These are phyloP conservation scores for Penicillium crystallinum DNA, from an alignment of 495 filamentous ascomycete genomes.

Conservation along the genomic window DNA sequence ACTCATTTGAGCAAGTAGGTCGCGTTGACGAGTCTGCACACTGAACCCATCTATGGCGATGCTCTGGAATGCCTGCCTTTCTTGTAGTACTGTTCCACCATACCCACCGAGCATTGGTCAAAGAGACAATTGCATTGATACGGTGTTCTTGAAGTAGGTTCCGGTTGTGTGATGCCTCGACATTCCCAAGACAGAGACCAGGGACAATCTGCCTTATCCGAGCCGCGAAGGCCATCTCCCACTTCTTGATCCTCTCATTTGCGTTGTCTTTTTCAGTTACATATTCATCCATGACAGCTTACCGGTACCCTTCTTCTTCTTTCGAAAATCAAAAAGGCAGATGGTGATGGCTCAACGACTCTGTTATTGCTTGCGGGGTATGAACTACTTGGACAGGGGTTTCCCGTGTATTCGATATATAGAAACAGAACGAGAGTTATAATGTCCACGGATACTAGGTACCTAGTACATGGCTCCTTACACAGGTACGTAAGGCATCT, in stretches of 20 bases:
- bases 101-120: conserved; percentile 22
- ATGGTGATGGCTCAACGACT: too few species aligned
- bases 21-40: conserved; percentile 32
- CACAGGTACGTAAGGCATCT: too few species aligned
- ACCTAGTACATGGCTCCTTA: too few species aligned
- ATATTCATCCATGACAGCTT: too few species aligned
- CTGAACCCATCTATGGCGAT: conserved; percentile 29
- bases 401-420: too few species aligned
- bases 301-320: too few species aligned
- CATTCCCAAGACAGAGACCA: conserved; percentile 34
- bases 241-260: conserved; percentile 14
- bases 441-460: too few species aligned
- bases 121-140: conserved; percentile 35
- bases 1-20: conserved; percentile 27
- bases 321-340: too few species aligned
- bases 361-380: too few species aligned
- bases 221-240: conserved; percentile 16
- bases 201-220: conserved; percentile 31
- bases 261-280: too few species aligned
- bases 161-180: conserved; percentile 20
- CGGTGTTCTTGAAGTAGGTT: conserved; percentile 24
- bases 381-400: too few species aligned
- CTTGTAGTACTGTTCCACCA: conserved; percentile 24
- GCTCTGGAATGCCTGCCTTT: conserved; percentile 23
- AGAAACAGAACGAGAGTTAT: too few species aligned